A percentile compares a stretch with the other conserved stretches of the same genome.
Conservation (phyloP, 768 basidiomycete genomes). For the Pulveroboletus ravenelii region DNA sequence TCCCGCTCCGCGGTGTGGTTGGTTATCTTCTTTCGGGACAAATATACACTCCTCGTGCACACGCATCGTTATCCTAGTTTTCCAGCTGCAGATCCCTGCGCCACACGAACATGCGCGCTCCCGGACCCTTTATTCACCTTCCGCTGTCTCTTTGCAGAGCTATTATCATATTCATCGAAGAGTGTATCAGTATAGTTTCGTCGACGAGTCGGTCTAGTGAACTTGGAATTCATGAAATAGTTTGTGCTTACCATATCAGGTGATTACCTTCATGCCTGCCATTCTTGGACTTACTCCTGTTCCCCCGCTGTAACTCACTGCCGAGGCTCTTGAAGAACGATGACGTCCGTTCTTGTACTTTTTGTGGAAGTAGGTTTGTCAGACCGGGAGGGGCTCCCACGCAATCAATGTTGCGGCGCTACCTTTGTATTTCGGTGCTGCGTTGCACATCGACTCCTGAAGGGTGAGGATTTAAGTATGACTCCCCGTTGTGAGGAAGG, state of each 20-base stretch:
- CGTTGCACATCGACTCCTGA: background rate
- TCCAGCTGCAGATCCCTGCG: background rate
- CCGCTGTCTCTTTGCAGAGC: constrained; percentile 10
- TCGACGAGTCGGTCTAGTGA: background rate
- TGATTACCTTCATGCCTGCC: constrained; percentile 27
- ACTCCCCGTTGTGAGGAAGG: background rate
- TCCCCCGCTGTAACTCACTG: background rate
- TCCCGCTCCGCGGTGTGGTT: constrained; percentile 26
- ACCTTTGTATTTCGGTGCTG: constrained; percentile 19
- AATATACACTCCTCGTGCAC: constrained; percentile 20
- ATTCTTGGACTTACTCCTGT: constrained; percentile 19
- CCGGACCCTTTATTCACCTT: constrained; percentile 1
- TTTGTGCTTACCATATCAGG: constrained; percentile 27
- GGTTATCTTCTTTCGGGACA: constrained; percentile 22
- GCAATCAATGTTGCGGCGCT: background rate
- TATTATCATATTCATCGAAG: constrained; percentile 3
- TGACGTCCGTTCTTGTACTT: constrained; percentile 24
- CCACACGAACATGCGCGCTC: constrained; percentile 5
- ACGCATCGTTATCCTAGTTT: constrained; percentile 13
- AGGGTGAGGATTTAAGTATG: constrained; percentile 14
- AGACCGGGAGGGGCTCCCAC: constrained; percentile 1
- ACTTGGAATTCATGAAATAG: background rate
- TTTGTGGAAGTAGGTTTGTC: constrained; percentile 22
- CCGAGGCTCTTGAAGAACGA: background rate
- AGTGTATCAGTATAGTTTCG: constrained; percentile 14